Base-by-base conservation (phyloP, 495 filamentous ascomycete genomes). In the Penicillium salamii region DNA sequence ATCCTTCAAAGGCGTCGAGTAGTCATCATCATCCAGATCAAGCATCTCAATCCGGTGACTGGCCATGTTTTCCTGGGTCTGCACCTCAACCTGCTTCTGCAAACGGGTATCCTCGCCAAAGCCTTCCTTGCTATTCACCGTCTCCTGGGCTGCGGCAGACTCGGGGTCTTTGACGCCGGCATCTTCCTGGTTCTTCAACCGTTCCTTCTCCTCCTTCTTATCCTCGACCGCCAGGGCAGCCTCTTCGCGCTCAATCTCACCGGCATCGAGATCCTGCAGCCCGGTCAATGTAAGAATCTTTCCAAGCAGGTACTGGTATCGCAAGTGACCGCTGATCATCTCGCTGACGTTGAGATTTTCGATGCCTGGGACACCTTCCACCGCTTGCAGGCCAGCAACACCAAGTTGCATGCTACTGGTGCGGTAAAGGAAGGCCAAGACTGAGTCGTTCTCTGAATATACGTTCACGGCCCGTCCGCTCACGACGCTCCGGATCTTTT, bases 311-410 rank as follows among this genome's bases (percentile, higher is more conserved):
- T 78, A 82, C 12, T 87, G 80, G 50, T 91, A 91, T 5, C 80
- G 72, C 31, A 88, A 65, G 56, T 95, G 89, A 0, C 89, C 89
- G 43, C 74, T 80, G 28, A 92, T 82, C 24, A 81, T 76, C 9
- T 85, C 80, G 50, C 79, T 87, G n/a, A 88, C 77, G 59, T 95
- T 77, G 5, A 91, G 54, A 48, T 91, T 92, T 54, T 90, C 86
- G 0, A 93, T 81, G 0, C 83, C 84, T 1, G 82, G 75, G 17
- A 90, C 77, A 3, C 70, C 75, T 42, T 81, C 67, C 24, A 91
- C 79, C 13, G 75, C 64, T 60, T 90, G 82, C 18, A 95, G 67
- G 0, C 89, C 89, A 0, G 89, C 88, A 29, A 95, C 78, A 1
- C 89, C 89, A 23, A 84, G 75, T 57, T 91, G 87, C 23, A 91